Percentiles rank a stretch among this genome's conserved stretches.
Conservation (phyloP, 2,329 filamentous ascomycete genomes). For the Nannizziopsis barbatae region DNA sequence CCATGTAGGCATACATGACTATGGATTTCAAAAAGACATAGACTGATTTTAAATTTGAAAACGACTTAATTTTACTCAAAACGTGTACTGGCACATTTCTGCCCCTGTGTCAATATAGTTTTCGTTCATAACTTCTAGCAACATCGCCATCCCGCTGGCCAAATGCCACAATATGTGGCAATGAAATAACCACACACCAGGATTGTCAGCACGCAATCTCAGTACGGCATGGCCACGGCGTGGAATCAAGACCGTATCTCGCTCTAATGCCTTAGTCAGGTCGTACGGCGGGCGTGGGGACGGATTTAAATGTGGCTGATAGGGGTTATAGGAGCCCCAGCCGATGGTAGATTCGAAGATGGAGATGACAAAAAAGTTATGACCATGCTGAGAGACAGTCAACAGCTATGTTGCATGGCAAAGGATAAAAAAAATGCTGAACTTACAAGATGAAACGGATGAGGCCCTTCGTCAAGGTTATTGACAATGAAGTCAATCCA, state of each 20-base stretch:
- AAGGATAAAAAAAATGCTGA: not conserved
- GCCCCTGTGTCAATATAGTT: not conserved
- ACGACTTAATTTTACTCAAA: too few species aligned
- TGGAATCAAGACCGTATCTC: slow-evolving; percentile 26
- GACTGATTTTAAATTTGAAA: too few species aligned
- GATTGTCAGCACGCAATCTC: slow-evolving; percentile 44
- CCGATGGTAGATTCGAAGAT: slow-evolving; percentile 23
- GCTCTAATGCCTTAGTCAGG: slow-evolving; percentile 12
- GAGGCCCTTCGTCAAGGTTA: slow-evolving; percentile 41
- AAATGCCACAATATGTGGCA: slow-evolving; percentile 52
- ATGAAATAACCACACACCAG: slow-evolving; percentile 47
- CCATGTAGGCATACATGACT: too few species aligned
- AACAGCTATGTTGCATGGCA: too few species aligned
- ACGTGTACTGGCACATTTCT: slow-evolving; percentile 6
- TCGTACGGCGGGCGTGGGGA: slow-evolving; percentile 12
- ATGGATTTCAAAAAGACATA: too few species aligned
- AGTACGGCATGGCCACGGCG: slow-evolving; percentile 39
- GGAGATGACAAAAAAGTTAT: slow-evolving; percentile 27
- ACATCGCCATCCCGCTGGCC: slow-evolving; percentile 37
- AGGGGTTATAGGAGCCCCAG: slow-evolving; percentile 33
- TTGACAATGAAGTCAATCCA: slow-evolving; percentile 43
- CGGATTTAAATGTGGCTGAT: slow-evolving; percentile 13
- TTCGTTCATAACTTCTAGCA: slow-evolving; percentile 25
- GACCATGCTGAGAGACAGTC: slow-evolving; percentile 23
- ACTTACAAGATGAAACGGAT: slow-evolving; percentile 41